These are phyloP conservation scores for Cavenderia fasciculata DNA, from an alignment of 78 protist species.

Conservation along the genomic window DNA sequence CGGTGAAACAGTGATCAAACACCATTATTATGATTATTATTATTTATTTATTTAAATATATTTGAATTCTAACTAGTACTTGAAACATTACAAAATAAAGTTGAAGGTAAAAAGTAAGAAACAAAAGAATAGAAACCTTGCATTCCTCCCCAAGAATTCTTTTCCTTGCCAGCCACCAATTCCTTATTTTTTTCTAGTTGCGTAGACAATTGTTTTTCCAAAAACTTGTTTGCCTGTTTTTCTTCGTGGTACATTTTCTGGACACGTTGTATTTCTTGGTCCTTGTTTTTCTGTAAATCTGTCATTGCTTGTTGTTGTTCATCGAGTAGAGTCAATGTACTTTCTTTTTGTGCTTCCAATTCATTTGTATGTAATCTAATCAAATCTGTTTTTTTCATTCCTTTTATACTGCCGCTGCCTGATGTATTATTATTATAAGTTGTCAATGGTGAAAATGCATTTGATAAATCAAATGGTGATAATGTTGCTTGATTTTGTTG, in stretches of 20 bases:
- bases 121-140: constrained; percentile 48
- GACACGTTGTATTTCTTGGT: constrained; percentile 10
- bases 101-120: constrained; percentile 54
- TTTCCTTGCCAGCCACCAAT: constrained; percentile 49
- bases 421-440: not conserved
- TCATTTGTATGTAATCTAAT: constrained; percentile 40
- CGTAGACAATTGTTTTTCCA: constrained; percentile 44
- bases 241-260: constrained; percentile 60
- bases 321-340: constrained; percentile 15
- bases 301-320: constrained; percentile 12
- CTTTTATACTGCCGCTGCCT: constrained; percentile 32
- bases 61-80: constrained; percentile 50
- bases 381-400: constrained; percentile 62
- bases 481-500: too few relatives aligned
- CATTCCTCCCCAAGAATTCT: constrained; percentile 42
- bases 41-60: too few relatives aligned
- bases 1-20: too few relatives aligned
- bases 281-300: constrained; percentile 30
- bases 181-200: constrained; percentile 70
- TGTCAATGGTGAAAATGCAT: not conserved
- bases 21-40: too few relatives aligned
- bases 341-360: constrained; percentile 62
- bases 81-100: constrained; percentile 65
- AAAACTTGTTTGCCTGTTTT: constrained; percentile 24
- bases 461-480: too few relatives aligned